phyloP scores from a whole-genome alignment of 1,284 basidiomycete genomes.

The Volvariella volvacea region DNA sequence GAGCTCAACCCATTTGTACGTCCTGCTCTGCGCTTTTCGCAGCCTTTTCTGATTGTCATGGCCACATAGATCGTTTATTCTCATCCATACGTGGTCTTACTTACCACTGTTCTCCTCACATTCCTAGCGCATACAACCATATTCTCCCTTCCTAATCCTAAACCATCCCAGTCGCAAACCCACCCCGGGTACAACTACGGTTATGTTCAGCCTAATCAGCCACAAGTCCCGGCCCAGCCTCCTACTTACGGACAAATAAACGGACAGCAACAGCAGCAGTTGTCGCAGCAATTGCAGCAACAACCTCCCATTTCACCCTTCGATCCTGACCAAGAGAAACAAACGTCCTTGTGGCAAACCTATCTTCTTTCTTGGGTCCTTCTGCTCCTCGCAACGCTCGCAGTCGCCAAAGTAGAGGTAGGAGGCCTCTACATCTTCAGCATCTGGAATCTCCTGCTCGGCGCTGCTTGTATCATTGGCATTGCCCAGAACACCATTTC shows the following conservation, averaged over 20 bases:
- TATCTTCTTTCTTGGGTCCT: slow-evolving; percentile 54
- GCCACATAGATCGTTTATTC: slow-evolving; percentile 53
- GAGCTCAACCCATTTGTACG: slow-evolving; percentile 61
- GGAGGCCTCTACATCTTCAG: slow-evolving; percentile 54
- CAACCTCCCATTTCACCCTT: slow-evolving; percentile 6
- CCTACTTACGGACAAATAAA: slow-evolving; percentile 10
- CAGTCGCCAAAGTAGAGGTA: slow-evolving; percentile 33
- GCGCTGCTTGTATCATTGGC: slow-evolving; percentile 40
- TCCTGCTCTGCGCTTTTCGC: slow-evolving; percentile 7
- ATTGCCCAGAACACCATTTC: slow-evolving; percentile 28
- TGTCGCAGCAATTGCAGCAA: neutral
- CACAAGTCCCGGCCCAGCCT: slow-evolving; percentile 10
- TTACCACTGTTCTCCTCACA: slow-evolving; percentile 41
- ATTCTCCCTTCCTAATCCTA: slow-evolving; percentile 26
- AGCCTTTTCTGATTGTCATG: neutral
- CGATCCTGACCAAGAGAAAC: slow-evolving; percentile 33
- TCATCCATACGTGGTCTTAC: slow-evolving; percentile 42
- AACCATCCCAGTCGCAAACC: slow-evolving; percentile 12
- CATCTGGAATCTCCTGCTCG: slow-evolving; percentile 46
- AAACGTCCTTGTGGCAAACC: slow-evolving; percentile 36
- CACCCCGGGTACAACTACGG: slow-evolving; percentile 10
- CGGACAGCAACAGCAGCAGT: too few species aligned
- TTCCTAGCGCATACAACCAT: slow-evolving; percentile 40
- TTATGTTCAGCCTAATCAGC: too few species aligned
- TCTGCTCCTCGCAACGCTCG: slow-evolving; percentile 41